phyloP scores from a whole-genome alignment of 164 flowering plant genomes.

The Tetrastigma voinierianum region DNA sequence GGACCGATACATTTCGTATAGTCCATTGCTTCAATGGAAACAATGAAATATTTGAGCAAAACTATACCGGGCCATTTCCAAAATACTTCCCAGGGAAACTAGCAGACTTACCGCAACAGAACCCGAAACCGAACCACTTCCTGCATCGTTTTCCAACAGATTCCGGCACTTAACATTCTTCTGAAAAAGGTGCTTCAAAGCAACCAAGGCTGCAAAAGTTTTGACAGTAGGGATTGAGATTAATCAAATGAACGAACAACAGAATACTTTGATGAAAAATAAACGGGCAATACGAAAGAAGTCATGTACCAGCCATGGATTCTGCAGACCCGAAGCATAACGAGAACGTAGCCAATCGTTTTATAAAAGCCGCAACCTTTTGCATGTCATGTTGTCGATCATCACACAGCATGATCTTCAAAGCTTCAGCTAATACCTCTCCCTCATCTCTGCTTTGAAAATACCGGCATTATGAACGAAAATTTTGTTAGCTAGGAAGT shows the following conservation, averaged over 20 bases:
- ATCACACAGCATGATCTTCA: conserved; percentile 87
- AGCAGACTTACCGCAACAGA: conserved; percentile 62
- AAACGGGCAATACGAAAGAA: neutral
- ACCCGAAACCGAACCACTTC: conserved; percentile 95
- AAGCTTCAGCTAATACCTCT: conserved; percentile 82
- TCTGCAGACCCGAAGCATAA: conserved; percentile 82
- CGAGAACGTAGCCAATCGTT: conserved; percentile 85
- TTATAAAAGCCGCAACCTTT: conserved; percentile 90
- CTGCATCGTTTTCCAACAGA: conserved; percentile 88
- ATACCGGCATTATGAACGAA: neutral
- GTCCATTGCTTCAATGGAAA: neutral
- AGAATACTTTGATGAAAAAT: neutral
- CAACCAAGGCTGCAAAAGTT: conserved; percentile 69
- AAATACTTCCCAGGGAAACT: neutral
- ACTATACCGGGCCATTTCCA: too few relatives aligned
- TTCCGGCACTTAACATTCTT: conserved; percentile 86
- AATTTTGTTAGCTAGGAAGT: neutral
- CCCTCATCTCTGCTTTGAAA: conserved; percentile 65
- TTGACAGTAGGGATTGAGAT: neutral
- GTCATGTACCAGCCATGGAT: conserved; percentile 75
- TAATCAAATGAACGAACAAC: neutral
- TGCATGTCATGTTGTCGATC: conserved; percentile 98
- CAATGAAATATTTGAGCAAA: neutral
- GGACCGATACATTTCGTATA: neutral
- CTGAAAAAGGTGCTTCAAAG: conserved; percentile 76